Evolutionary conservation across 495 filamentous ascomycete genomes (phyloP).

Genomic region (Sphaerosporella brunnea): DNA sequence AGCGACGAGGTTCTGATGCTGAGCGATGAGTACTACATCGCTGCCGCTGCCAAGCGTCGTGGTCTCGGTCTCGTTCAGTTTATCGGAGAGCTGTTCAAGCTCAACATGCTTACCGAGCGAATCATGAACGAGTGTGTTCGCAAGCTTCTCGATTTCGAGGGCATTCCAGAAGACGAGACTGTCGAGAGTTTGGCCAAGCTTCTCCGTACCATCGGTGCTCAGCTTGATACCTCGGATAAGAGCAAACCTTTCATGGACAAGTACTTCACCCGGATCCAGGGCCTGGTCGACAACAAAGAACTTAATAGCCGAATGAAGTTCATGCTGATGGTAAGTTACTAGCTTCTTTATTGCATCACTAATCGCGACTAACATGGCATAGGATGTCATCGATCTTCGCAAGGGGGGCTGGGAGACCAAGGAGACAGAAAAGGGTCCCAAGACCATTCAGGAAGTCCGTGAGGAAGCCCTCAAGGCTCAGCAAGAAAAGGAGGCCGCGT

Average conservation of each 20-base stretch:
- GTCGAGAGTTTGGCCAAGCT: conserved; percentile 89
- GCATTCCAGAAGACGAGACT: conserved; percentile 82
- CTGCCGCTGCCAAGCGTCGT: conserved; percentile 88
- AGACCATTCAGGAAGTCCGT: conserved; percentile 83
- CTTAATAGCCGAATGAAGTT: conserved; percentile 78
- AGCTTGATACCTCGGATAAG: conserved; percentile 64
- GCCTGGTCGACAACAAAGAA: conserved; percentile 54
- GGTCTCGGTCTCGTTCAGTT: conserved; percentile 97
- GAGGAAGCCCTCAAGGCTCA: conserved; percentile 62
- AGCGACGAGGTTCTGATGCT: conserved; percentile 60
- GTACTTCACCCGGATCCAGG: conserved; percentile 80
- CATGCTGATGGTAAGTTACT: conserved; percentile 65
- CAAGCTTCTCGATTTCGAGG: conserved; percentile 90
- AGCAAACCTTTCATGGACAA: conserved; percentile 68
- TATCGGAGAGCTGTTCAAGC: conserved; percentile 97
- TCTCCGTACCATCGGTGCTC: conserved; percentile 72
- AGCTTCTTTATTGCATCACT: not conserved
- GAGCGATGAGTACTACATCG: conserved; percentile 92
- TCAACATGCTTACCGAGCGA: conserved; percentile 92
- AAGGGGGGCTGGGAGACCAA: conserved; percentile 60
- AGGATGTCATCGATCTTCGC: conserved; percentile 77
- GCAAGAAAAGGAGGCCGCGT: conserved; percentile 49
- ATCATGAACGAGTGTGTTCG: conserved; percentile 99
- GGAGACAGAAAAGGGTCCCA: conserved; percentile 79
- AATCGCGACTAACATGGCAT: conserved; percentile 2